Conservation (phyloP, 1,284 basidiomycete genomes). For the Puccinia triticina region DNA sequence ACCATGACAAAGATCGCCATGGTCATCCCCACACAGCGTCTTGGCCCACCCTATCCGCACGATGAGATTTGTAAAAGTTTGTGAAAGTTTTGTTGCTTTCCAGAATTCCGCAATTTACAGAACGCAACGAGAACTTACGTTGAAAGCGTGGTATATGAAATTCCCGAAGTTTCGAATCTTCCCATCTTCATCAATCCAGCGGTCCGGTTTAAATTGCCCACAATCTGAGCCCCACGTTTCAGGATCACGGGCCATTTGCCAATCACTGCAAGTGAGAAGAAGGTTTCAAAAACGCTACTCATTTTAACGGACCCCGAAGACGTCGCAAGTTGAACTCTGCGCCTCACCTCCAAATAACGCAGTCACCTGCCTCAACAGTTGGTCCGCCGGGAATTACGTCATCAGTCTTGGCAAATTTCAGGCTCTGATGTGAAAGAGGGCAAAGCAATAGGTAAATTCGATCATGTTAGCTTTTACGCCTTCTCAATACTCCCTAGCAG, state of each 20-base stretch:
- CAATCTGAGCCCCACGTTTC: constrained; percentile 54
- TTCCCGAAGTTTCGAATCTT: constrained; percentile 51
- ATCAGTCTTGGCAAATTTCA: constrained; percentile 41
- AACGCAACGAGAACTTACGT: constrained; percentile 48
- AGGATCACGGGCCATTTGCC: constrained; percentile 52
- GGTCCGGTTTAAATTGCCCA: constrained; percentile 53
- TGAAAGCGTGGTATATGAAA: constrained; percentile 55
- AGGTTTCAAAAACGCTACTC: neutral
- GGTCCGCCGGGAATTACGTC: constrained; percentile 55
- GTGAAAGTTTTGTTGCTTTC: no score
- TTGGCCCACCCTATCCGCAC: constrained; percentile 34
- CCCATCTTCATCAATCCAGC: constrained; percentile 54
- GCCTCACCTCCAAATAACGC: constrained; percentile 8
- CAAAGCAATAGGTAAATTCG: neutral
- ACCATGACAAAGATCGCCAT: constrained; percentile 29
- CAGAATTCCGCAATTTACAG: neutral
- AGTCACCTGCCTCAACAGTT: constrained; percentile 53
- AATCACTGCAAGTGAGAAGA: constrained; percentile 49
- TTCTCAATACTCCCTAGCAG: neutral
- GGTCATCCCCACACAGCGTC: constrained; percentile 47
- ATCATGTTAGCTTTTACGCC: neutral
- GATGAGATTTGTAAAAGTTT: no score
- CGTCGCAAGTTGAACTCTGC: neutral
- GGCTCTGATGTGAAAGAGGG: constrained; percentile 7
- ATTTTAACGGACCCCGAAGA: neutral